Conservation (phyloP, 805 yeast genomes). For the Vanderwaltozyma verrucispora region DNA sequence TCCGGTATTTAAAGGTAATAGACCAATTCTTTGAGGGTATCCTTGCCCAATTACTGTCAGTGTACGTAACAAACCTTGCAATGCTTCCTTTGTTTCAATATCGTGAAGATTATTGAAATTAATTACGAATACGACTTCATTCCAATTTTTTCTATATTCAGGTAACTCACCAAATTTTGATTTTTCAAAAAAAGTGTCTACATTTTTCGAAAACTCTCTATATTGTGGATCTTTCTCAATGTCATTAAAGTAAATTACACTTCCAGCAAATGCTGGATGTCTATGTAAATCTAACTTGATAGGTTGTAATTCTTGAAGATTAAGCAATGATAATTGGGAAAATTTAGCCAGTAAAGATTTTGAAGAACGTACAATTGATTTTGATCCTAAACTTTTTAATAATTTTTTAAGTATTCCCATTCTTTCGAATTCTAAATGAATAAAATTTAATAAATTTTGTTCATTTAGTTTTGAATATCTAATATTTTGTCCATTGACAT, state of each 20-base stretch:
- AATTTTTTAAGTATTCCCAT: constrained; percentile 7
- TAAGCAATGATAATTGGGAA: constrained; percentile 15
- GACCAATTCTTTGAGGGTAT: constrained; percentile 72
- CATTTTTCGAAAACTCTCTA: constrained; percentile 34
- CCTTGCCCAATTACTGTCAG: constrained; percentile 40
- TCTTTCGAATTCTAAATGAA: constrained; percentile 14
- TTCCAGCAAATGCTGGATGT: constrained; percentile 24
- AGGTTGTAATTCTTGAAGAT: constrained; percentile 22
- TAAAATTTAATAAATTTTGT: constrained; percentile 12
- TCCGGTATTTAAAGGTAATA: constrained; percentile 47
- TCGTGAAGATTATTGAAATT: constrained; percentile 38
- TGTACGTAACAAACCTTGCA: constrained; percentile 40
- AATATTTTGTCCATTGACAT: constrained; percentile 25
- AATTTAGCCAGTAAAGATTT: constrained; percentile 16
- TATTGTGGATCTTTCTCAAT: constrained; percentile 55
- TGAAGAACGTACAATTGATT: constrained; percentile 6
- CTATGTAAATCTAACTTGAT: constrained; percentile 26
- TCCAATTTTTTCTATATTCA: constrained; percentile 58
- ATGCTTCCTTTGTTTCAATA: constrained; percentile 31
- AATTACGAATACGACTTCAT: constrained; percentile 60
- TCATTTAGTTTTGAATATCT: constrained; percentile 17
- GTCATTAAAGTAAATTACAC: constrained; percentile 67
- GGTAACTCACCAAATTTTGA: constrained; percentile 56
- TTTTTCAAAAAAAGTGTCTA: constrained; percentile 37
- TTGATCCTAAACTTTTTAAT: constrained; percentile 20